Base-by-base conservation (phyloP, 2,329 filamentous ascomycete genomes). In the Domatiomyces catenatus region DNA sequence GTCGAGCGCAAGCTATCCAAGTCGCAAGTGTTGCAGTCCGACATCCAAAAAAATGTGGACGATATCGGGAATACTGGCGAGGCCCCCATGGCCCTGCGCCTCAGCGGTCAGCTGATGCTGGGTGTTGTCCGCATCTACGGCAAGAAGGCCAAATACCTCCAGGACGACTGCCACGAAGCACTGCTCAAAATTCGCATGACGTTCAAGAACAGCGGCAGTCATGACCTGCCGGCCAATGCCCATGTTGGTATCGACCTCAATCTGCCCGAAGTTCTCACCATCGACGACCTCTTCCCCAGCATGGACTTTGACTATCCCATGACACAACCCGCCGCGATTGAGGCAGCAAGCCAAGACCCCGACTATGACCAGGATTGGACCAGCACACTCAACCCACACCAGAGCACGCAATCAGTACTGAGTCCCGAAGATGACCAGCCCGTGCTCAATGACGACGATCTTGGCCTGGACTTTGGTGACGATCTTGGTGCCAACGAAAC, bases 131-230 rank as follows among this genome's bases (percentile, higher is more conserved):
- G 90, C 64, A 98, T 98, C 63, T 98, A 98, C 69, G 93, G 89
- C 68, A 79, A 92, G 63, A 98, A 98, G 71, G 90, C 92, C 63
- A 84, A 89, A 62, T 98, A 98, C 68, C 73, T 98, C 48, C 74
- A 96, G 46, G 92, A 98, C 63, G 92, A 98, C 65, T 98, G 92
- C 70, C 95, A 94, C 62, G 92, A 98, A 69, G 90, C 90, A 42
- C 74, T 98, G 58, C 83, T 94, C 75, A 96, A 95, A 72, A 95
- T 98, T 62, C 95, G 96, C 66, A 93, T 96, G 88, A 90, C 92
- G 43, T 98, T 96, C 71, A 85, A 89, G 53, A 86, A 90, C 18
- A 86, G 81, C 46, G 90, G 90, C 58, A 95, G 95, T 69, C 93
- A 96, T 64, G 92, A 98, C 67, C 77, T 96, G 60, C 86, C 89